Evolutionary conservation across 2,329 filamentous ascomycete genomes (phyloP).

Genomic region (Malbranchea cinnamomea): DNA sequence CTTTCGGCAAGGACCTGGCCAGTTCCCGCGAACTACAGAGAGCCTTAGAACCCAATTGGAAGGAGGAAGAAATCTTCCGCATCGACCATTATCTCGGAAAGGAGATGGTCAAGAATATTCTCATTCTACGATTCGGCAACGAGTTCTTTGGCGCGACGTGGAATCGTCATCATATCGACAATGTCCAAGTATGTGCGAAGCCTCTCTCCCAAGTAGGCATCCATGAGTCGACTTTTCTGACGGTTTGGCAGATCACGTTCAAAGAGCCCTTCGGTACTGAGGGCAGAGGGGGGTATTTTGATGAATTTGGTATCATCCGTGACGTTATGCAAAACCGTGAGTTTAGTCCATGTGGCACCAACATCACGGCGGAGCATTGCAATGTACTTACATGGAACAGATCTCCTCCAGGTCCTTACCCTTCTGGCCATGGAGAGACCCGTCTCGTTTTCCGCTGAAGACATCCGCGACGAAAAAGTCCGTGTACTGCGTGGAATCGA

Average conservation of each 20-base stretch:
- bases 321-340: constrained; percentile 97
- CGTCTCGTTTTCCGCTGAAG: constrained; percentile 94
- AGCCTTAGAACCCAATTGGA: constrained; percentile 94
- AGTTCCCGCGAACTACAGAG: constrained; percentile 92
- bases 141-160: constrained; percentile 97
- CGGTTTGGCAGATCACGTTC: constrained; percentile 61
- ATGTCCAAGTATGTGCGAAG: constrained; percentile 54
- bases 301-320: constrained; percentile 97
- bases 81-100: constrained; percentile 99
- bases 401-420: constrained; percentile 89
- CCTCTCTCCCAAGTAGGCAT: neutral
- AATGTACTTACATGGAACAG: constrained; percentile 18
- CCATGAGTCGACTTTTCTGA: constrained; percentile 7
- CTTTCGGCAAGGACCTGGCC: constrained; percentile 90
- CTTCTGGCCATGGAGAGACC: constrained; percentile 96
- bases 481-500: constrained; percentile 87
- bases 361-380: neutral
- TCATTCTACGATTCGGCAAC: constrained; percentile 95
- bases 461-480: constrained; percentile 96
- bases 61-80: constrained; percentile 95
- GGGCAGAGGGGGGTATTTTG: constrained; percentile 94
- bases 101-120: constrained; percentile 99
- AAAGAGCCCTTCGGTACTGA: constrained; percentile 99
- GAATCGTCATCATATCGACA: constrained; percentile 99
- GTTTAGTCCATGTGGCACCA: constrained; percentile 19